Percentiles rank a stretch among this genome's conserved stretches.
Conservation (phyloP, 352 stramenopile species). For the Thalassiosira ordinaria region DNA sequence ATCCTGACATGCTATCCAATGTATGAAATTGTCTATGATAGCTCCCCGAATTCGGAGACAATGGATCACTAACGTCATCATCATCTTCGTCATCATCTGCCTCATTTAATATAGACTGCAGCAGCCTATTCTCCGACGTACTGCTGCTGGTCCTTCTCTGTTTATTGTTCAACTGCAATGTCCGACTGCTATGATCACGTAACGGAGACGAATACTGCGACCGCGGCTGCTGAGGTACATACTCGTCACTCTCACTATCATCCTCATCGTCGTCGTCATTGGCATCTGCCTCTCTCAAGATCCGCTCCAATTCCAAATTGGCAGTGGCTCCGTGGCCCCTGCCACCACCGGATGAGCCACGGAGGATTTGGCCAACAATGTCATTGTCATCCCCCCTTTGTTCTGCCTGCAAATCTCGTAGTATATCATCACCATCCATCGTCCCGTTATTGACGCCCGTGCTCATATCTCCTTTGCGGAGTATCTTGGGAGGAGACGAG, state of each 20-base stretch:
- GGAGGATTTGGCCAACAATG: slow-evolving; percentile 30
- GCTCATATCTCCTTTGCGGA: neutral
- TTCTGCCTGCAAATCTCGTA: neutral
- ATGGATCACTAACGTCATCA: slow-evolving; percentile 1
- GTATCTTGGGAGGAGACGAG: neutral
- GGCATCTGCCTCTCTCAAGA: slow-evolving; percentile 43
- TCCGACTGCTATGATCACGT: no score
- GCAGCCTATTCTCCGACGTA: no score
- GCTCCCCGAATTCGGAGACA: neutral
- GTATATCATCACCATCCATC: slow-evolving; percentile 4
- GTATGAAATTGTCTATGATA: neutral
- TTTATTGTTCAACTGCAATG: neutral
- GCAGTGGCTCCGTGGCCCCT: no score
- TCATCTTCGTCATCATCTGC: slow-evolving; percentile 32
- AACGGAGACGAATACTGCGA: no score
- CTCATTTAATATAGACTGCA: slow-evolving; percentile 48
- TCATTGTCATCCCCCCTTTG: slow-evolving; percentile 7
- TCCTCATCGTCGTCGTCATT: slow-evolving; percentile 26
- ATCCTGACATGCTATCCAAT: neutral
- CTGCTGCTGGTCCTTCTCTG: neutral
- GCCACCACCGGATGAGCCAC: no score
- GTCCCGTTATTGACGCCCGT: neutral
- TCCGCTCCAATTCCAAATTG: slow-evolving; percentile 50
- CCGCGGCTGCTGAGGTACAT: neutral
- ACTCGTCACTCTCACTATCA: neutral